Base-by-base conservation (phyloP, 2,329 filamentous ascomycete genomes). In the Triangularia verruculosa region DNA sequence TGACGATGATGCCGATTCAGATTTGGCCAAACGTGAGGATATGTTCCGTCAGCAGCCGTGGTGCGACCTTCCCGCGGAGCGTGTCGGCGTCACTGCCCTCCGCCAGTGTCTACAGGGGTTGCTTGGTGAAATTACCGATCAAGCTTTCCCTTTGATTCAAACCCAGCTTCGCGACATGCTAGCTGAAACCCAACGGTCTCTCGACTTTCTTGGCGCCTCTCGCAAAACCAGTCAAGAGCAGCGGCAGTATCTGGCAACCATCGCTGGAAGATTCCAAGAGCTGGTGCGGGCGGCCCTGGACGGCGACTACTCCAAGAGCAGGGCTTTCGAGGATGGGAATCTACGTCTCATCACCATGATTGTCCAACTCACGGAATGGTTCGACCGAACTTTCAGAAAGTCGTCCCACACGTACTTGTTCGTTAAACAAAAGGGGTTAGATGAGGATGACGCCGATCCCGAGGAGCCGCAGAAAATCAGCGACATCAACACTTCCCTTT, bases 21-120 rank as follows among this genome's bases (percentile, higher is more conserved):
- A 77, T 0, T 75, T 79, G 0, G 68, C 74, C 5, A 55, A 32
- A 0, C 62, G 70, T 0, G 81, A 82, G 64, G 70, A 61, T 1
- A 58, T 30, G 0, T 80, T 83, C 62, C 82, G 82, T 54, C 17
- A 61, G 0, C 13, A 71, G 0, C 55, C 77, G 0, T 83, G 80
- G 81, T 67, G 66, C 0, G 63, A 2, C 0, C 68, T 77, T 0
- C 61, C 52, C 0, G 64, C 69, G 0, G 57, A 27, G 17, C 57
- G 39, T 6, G 43, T 51, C 17, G 57, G 57, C 17, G 43, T 47
- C 39, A 15, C 27, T n/a, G 57, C 57, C 34, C 57, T 59, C 27
- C 57, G 34, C 20, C 3, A 65, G 4, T 55, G 62, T 53, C 70
- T 81, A 0, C 70, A 70, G 0, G 71, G 74, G 0, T 73, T 82